Percentiles rank a stretch among this genome's conserved stretches.
These are phyloP conservation scores for Lachnellula hyalina DNA, from an alignment of 2,329 filamentous ascomycete genomes.

Conservation along the genomic window DNA sequence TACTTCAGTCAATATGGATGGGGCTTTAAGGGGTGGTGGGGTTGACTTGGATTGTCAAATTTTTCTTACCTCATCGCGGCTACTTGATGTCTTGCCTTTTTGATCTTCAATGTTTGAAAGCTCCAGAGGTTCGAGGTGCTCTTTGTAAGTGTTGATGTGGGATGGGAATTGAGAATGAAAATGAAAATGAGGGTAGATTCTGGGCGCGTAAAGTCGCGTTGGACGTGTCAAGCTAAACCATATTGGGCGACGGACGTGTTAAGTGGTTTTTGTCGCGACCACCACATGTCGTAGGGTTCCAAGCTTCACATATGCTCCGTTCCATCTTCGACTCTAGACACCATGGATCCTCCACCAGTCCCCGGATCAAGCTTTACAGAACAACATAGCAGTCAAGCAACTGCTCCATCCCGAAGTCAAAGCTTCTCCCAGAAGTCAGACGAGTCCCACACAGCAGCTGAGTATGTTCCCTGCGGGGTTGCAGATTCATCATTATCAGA, in stretches of 20 bases:
- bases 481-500: not conserved
- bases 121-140: not conserved
- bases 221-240: not conserved
- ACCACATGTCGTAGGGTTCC: not conserved
- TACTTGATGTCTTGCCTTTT: not conserved
- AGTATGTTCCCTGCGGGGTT: conserved; percentile 25
- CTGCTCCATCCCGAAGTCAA: conserved; percentile 40
- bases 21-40: conserved; percentile 26
- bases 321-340: not conserved
- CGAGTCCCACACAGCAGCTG: conserved; percentile 47
- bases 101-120: not conserved
- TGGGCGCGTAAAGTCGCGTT: conserved; percentile 7
- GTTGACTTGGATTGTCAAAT: conserved; percentile 2
- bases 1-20: conserved; percentile 18
- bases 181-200: conserved; percentile 2
- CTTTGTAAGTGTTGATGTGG: conserved; percentile 1
- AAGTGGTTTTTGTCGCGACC: conserved; percentile 16
- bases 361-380: conserved; percentile 16
- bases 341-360: conserved; percentile 35
- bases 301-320: not conserved
- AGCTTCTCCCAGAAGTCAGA: conserved; percentile 55
- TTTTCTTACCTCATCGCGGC: conserved; percentile 32
- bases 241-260: conserved; percentile 11
- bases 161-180: not conserved
- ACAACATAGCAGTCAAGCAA: conserved; percentile 12